Evolutionary conservation across 768 basidiomycete genomes (phyloP), one percentile per base, ranked within the genome.

Genomic region (Lactifluus piperatus): DNA sequence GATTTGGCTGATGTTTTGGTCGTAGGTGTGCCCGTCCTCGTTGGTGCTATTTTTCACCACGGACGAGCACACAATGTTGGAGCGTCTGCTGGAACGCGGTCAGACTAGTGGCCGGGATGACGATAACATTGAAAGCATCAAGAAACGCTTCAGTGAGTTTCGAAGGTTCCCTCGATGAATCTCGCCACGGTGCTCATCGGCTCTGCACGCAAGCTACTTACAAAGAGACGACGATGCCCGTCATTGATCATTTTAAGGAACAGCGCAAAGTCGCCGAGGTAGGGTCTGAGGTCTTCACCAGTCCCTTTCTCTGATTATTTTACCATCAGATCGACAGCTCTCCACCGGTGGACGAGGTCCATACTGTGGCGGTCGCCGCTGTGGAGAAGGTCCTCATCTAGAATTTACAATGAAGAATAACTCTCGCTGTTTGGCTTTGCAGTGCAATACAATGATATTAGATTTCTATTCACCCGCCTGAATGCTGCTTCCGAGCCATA

Each of bases 101-200:
- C 87, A 97, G 78, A 98, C 94, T 0, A 91, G 88, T 56, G 95
- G 97, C 16, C 79, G 97, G 14, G 94, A 93, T 67, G 97, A 99
- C 67, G 97, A 99, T 70, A 99, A 99, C 69, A 77, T 76, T 13
- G 92, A 95, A 71, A 92, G 85, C 70, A 95, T 99, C 73, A 87
- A 81, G 75, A 99, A 98, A 74, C 88, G 97, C n/a, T 97, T 98
- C 77, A 76, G 94, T 89, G 69, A 20, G 86, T 78, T 13, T 20
- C 14, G 34, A 37, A 30, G 50, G 20, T 4, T 22, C 24, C n/a
- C 32, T 10, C 24, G 5, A 2, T 20, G 36, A 34, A 7, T 14
- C 41, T 32, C 41, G 16, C 5, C 11, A 2, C 20, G 29, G 13
- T 43, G 16, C 32, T 44, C 1, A 43, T 34, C 22, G 11, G 9